Base-by-base conservation (phyloP, 2,329 filamentous ascomycete species). In the Aureobasidium lini region DNA sequence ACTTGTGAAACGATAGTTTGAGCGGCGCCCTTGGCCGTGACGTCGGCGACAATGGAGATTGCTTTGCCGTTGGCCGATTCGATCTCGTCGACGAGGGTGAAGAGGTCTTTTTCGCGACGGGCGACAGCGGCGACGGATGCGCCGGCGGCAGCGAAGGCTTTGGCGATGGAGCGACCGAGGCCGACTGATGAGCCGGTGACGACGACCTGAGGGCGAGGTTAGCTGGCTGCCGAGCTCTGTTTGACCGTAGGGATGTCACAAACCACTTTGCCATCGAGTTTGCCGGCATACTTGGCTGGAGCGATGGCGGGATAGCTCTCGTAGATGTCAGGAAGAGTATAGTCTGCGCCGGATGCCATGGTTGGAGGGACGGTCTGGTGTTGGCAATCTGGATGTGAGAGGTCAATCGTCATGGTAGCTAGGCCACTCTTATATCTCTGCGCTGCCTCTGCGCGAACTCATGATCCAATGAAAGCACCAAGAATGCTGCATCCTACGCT, bases 221-320 rank as follows among this genome's bases (percentile, higher is more conserved):
- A 42, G 37, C 46, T 18, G 37, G 11, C n/a, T 6, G 10, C n/a
- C n/a, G n/a, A n/a, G n/a, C n/a, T n/a, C n/a, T n/a, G n/a, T n/a
- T n/a, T n/a, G n/a, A n/a, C n/a, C n/a, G n/a, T n/a, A n/a, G n/a
- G n/a, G n/a, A n/a, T n/a, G n/a, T n/a, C n/a, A n/a, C n/a, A n/a
- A 10, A 64, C 64, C 13, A 66, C 63, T 63, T 66, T 66, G 52
- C 61, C 64, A 3, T 66, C 59, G 16, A 66, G 63, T 56, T 62
- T 65, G 34, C 62, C 63, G 10, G 60, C 60, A 49, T 62, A 65
- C 50, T 62, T 63, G 34, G 62, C 44, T 3, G 61, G 61, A 13
- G 62, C 52, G 18, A 65, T 64, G 57, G 62, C 64, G 13, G 61
- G 47, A 29, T 66, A 65, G 18, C 58, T 60, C 15, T 63, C 57